Evolutionary conservation across 352 stramenopile species (phyloP).

Genomic region (Phytophthora pluvialis): DNA sequence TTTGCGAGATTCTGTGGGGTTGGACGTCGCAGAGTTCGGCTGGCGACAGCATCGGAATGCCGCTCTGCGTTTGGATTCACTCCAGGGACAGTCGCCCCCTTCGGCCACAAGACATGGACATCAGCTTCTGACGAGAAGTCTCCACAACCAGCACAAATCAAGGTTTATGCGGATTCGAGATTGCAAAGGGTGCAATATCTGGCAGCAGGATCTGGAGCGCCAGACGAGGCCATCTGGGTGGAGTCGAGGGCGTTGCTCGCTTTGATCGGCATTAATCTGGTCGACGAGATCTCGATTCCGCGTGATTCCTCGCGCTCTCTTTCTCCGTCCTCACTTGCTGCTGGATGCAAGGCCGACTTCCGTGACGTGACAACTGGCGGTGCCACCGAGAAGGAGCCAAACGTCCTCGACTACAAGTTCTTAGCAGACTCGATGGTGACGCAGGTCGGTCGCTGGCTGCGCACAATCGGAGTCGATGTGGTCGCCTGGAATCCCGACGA

Average conservation of each 20-base stretch:
- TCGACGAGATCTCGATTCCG: constrained; percentile 38
- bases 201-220: constrained; percentile 51
- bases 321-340: background rate
- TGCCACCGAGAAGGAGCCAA: constrained; percentile 7
- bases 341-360: constrained; percentile 7
- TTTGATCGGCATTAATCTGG: constrained; percentile 39
- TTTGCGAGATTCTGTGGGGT: constrained; percentile 54
- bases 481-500: constrained; percentile 51
- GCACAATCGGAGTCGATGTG: constrained; percentile 77
- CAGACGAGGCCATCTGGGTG: constrained; percentile 57
- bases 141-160: constrained; percentile 18
- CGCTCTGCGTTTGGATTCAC: constrained; percentile 62
- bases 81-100: constrained; percentile 68
- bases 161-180: constrained; percentile 47
- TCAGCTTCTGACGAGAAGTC: background rate
- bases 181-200: constrained; percentile 40
- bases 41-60: constrained; percentile 66
- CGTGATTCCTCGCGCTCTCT: background rate
- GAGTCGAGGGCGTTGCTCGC: constrained; percentile 46
- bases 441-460: constrained; percentile 71
- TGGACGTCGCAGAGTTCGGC: constrained; percentile 66
- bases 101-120: constrained; percentile 42
- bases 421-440: constrained; percentile 80
- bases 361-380: background rate
- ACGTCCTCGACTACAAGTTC: constrained; percentile 59